Conservation (phyloP, 1,139 yeast species). For the Hansenula anomala region DNA sequence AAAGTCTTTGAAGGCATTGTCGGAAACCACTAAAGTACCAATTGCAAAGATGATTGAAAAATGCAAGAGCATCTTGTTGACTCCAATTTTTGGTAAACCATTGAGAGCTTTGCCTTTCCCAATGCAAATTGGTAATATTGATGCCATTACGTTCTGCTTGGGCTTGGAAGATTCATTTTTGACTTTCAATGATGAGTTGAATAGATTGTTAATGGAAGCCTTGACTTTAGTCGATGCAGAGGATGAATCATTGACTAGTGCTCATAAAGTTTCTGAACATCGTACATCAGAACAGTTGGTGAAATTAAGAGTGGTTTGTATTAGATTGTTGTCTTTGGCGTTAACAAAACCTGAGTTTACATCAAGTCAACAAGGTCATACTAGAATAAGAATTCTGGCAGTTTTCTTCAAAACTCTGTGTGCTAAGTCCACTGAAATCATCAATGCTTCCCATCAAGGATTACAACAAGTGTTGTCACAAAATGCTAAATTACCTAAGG, state of each 20-base stretch:
- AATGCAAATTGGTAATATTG: conserved; percentile 97
- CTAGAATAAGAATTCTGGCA: conserved; percentile 80
- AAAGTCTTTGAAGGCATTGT: conserved; percentile 58
- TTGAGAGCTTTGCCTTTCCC: conserved; percentile 95
- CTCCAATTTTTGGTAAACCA: conserved; percentile 97
- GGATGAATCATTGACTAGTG: conserved; percentile 88
- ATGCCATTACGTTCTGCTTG: conserved; percentile 89
- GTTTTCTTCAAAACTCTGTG: conserved; percentile 93
- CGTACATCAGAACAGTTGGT: conserved; percentile 84
- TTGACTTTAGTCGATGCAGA: conserved; percentile 95
- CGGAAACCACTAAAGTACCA: conserved; percentile 66
- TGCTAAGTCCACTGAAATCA: conserved; percentile 79
- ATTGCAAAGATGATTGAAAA: conserved; percentile 75
- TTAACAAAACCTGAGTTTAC: conserved; percentile 77
- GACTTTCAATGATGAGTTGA: conserved; percentile 83
- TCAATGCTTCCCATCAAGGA: conserved; percentile 91
- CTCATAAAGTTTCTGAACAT: conserved; percentile 79
- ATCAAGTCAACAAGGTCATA: conserved; percentile 66
- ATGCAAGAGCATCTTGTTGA: conserved; percentile 73
- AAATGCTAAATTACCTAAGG: conserved; percentile 88
- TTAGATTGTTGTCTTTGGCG: conserved; percentile 76
- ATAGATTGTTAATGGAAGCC: conserved; percentile 81
- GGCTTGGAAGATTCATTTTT: conserved; percentile 77
- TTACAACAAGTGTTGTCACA: conserved; percentile 79
- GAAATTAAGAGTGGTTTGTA: conserved; percentile 85